Evolutionary conservation across 495 filamentous ascomycete genomes (phyloP).

Genomic region (Gamarada debralockiae): DNA sequence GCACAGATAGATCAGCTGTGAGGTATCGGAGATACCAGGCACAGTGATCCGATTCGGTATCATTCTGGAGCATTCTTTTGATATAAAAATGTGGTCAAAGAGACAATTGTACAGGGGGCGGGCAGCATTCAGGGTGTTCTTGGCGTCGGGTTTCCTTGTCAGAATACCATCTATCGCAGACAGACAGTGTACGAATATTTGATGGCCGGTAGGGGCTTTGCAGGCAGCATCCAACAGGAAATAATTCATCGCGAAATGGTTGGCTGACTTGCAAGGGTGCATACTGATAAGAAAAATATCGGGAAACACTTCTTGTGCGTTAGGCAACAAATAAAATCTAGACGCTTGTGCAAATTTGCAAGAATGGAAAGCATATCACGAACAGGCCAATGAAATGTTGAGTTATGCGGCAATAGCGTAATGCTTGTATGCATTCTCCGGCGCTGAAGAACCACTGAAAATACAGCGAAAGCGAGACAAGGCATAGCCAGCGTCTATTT

Average conservation of each 20-base stretch:
- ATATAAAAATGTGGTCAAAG: no score
- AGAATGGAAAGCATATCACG: no score
- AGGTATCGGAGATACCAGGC: no score
- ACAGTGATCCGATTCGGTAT: no score
- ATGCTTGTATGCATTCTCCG: background rate
- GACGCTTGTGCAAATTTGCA: no score
- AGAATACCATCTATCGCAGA: background rate
- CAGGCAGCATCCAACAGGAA: background rate
- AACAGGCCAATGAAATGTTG: no score
- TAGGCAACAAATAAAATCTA: background rate
- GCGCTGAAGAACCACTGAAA: background rate
- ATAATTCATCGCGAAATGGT: background rate
- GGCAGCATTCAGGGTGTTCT: background rate
- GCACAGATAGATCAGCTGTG: background rate
- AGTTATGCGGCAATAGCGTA: no score
- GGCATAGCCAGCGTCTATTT: conserved; percentile 12
- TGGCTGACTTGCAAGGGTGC: background rate
- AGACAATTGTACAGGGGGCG: background rate
- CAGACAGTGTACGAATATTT: no score
- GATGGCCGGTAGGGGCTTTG: background rate
- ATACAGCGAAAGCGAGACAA: background rate
- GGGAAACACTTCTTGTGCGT: background rate
- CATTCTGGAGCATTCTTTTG: background rate
- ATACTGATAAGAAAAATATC: background rate
- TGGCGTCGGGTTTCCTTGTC: background rate